Conservation (phyloP, 257 asterid species). For the Solanum sejunctum region DNA sequence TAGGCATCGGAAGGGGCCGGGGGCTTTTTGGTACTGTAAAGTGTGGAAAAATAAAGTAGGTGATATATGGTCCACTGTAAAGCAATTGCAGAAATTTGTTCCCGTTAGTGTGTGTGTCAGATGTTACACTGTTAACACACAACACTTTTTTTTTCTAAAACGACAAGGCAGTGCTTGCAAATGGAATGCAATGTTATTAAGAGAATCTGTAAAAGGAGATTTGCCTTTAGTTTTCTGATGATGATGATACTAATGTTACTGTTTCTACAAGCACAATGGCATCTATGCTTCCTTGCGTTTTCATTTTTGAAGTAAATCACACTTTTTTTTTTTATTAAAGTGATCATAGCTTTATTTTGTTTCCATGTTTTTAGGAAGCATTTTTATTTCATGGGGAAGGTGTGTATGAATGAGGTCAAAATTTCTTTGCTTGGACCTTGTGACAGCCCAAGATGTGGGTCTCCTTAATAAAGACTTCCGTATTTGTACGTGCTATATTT, state of each 20-base stretch:
- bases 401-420: too few relatives aligned
- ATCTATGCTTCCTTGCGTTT: not conserved
- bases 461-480: not conserved
- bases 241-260: not conserved
- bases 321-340: not conserved
- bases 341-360: not conserved
- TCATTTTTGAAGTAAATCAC: not conserved
- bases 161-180: not conserved
- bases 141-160: not conserved
- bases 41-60: constrained; percentile 17
- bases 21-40: not conserved
- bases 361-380: not conserved
- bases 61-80: constrained; percentile 21
- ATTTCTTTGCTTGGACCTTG: not conserved
- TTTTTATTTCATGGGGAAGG: not conserved
- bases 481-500: not conserved
- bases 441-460: not conserved
- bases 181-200: not conserved
- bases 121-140: not conserved
- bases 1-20: not conserved
- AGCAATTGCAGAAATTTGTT: constrained; percentile 7
- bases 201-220: not conserved
- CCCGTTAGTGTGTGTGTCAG: constrained; percentile 14
- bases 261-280: not conserved
- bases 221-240: not conserved